Evolutionary conservation across 2,329 filamentous ascomycete genomes (phyloP).

Genomic region (Geosmithia morbida): DNA sequence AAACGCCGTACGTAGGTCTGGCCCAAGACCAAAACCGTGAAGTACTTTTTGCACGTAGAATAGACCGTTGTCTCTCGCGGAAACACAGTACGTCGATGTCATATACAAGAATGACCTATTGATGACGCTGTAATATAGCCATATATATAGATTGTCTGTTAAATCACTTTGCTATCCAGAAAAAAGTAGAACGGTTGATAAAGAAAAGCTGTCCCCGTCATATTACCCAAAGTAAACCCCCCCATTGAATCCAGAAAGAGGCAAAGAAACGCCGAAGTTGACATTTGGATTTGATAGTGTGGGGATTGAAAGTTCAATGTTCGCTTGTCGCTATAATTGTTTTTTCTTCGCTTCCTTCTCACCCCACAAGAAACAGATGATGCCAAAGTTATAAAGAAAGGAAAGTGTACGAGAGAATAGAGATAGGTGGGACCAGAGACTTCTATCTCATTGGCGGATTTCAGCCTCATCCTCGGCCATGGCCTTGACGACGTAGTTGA

Average conservation of each 20-base stretch:
- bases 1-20: no score
- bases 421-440: background rate
- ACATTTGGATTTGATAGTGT: background rate
- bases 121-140: no score
- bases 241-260: background rate
- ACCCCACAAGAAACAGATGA: background rate
- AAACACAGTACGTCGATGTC: no score
- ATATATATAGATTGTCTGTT: no score
- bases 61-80: no score
- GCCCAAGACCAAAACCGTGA: no score
- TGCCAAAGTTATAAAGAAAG: background rate
- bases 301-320: background rate
- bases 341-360: background rate
- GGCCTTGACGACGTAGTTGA: conserved; percentile 39
- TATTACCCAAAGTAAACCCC: background rate
- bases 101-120: no score
- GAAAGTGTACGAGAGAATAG: background rate
- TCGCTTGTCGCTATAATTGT: background rate
- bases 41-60: no score
- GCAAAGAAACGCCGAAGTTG: background rate
- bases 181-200: background rate
- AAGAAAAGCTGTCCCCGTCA: background rate
- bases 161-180: no score
- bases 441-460: background rate
- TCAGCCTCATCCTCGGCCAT: conserved; percentile 18